phyloP scores from a whole-genome alignment of 1,139 yeast species.

The Candida sojae region DNA sequence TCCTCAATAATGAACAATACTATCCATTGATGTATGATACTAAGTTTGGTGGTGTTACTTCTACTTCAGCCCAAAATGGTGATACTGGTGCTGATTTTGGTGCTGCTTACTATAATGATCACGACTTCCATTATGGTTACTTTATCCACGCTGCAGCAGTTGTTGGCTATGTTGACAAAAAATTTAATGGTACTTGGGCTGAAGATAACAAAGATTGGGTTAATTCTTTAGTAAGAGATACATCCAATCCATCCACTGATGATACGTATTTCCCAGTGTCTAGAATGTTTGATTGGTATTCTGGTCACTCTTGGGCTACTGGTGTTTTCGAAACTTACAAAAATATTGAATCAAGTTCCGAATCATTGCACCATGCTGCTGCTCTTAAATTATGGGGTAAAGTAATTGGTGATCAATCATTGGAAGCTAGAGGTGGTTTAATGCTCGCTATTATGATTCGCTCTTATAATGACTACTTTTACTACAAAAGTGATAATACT shows the following conservation, averaged over 20 bases:
- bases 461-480: conserved; percentile 64
- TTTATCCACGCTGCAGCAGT: conserved; percentile 78
- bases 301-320: conserved; percentile 85
- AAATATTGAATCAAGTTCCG: conserved; percentile 79
- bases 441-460: conserved; percentile 68
- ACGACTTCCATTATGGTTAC: conserved; percentile 82
- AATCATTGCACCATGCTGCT: conserved; percentile 78
- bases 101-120: conserved; percentile 72
- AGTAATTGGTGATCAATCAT: conserved; percentile 65
- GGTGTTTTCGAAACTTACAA: conserved; percentile 69
- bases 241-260: conserved; percentile 65
- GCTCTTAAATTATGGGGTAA: conserved; percentile 84
- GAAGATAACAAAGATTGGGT: conserved; percentile 48
- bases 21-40: conserved; percentile 73
- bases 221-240: conserved; percentile 55
- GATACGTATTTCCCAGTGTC: conserved; percentile 75
- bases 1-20: conserved; percentile 51
- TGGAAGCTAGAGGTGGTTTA: conserved; percentile 77
- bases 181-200: conserved; percentile 57
- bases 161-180: conserved; percentile 63
- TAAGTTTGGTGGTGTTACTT: conserved; percentile 65
- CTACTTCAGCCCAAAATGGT: conserved; percentile 55
- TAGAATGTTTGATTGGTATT: conserved; percentile 77
- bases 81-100: conserved; percentile 54
- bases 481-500: conserved; percentile 55